Percentiles rank a stretch among this genome's conserved stretches.
Conservation (phyloP, 176 grass and related monocot genomes). For the Alloteropsis semialata region DNA sequence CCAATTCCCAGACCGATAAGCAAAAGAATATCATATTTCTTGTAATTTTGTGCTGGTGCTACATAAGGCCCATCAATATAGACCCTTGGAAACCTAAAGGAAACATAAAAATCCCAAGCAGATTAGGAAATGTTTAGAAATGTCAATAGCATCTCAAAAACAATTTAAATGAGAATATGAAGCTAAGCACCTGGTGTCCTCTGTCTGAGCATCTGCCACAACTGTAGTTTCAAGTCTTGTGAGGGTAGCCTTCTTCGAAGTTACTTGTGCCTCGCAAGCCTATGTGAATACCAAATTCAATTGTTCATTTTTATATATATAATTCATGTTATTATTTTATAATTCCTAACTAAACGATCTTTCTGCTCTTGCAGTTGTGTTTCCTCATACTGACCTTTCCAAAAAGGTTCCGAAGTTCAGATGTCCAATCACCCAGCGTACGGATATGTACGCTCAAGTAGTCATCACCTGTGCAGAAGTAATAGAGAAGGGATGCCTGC, state of each 20-base stretch:
- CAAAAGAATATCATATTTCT: slow-evolving; percentile 98
- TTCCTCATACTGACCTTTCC: slow-evolving; percentile 75
- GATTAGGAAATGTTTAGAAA: slow-evolving; percentile 1
- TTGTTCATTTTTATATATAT: slow-evolving; percentile 7
- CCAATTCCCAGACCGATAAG: slow-evolving; percentile 93
- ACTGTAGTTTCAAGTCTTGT: slow-evolving; percentile 96
- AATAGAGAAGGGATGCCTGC: slow-evolving; percentile 98
- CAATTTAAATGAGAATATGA: slow-evolving; percentile 8
- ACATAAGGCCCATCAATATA: slow-evolving; percentile 90
- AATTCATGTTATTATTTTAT: not conserved
- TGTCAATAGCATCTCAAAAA: not conserved
- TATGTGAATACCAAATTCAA: slow-evolving; percentile 29
- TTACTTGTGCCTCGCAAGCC: slow-evolving; percentile 78
- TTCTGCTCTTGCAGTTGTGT: not conserved
- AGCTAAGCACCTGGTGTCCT: slow-evolving; percentile 66
- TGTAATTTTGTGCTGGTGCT: slow-evolving; percentile 98
- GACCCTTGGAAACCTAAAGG: slow-evolving; percentile 77
- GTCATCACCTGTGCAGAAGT: slow-evolving; percentile 81
- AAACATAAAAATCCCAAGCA: not conserved
- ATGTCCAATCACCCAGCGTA: slow-evolving; percentile 91
- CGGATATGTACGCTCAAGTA: slow-evolving; percentile 96
- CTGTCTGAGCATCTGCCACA: slow-evolving; percentile 61
- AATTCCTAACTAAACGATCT: not conserved
- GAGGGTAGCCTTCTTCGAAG: slow-evolving; percentile 91
- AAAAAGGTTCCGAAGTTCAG: slow-evolving; percentile 79